phyloP scores from a whole-genome alignment of 2,329 filamentous ascomycete species.

The Sporothrix phasma region DNA sequence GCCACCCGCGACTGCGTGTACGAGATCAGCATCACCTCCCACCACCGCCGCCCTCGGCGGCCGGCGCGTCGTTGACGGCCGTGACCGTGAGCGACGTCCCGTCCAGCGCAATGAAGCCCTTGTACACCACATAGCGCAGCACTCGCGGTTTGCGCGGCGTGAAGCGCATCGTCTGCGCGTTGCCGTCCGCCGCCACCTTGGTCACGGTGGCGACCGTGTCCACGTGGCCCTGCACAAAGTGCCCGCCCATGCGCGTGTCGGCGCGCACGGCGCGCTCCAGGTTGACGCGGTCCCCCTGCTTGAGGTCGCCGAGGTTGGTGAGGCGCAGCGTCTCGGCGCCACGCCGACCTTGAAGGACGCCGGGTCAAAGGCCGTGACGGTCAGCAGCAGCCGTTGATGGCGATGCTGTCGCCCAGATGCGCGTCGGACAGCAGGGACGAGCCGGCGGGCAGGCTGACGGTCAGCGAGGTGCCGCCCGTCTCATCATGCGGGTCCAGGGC shows the following conservation, averaged over 20 bases:
- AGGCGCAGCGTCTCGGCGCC: slow-evolving; percentile 87
- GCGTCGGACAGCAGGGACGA: slow-evolving; percentile 73
- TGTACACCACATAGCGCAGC: slow-evolving; percentile 84
- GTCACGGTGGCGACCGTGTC: slow-evolving; percentile 76
- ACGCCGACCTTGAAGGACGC: slow-evolving; percentile 79
- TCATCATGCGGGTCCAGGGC: slow-evolving; percentile 70
- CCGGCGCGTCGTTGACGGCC: slow-evolving; percentile 59
- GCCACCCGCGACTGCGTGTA: slow-evolving; percentile 94
- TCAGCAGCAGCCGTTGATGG: slow-evolving; percentile 93
- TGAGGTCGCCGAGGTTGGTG: slow-evolving; percentile 79
- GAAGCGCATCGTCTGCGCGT: slow-evolving; percentile 81
- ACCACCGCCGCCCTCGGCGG: slow-evolving; percentile 56
- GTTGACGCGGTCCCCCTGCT: slow-evolving; percentile 62
- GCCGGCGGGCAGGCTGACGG: slow-evolving; percentile 58
- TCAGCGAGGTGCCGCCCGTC: slow-evolving; percentile 81
- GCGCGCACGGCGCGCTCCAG: slow-evolving; percentile 88
- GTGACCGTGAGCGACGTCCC: slow-evolving; percentile 92
- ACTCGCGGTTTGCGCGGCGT: slow-evolving; percentile 54
- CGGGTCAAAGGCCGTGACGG: slow-evolving; percentile 54
- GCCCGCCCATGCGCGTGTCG: slow-evolving; percentile 90
- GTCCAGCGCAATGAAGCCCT: slow-evolving; percentile 90
- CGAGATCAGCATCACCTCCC: slow-evolving; percentile 94
- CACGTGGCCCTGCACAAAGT: slow-evolving; percentile 97
- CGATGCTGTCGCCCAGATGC: slow-evolving; percentile 85
- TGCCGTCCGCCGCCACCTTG: slow-evolving; percentile 68